Conservation (phyloP, 306 rosid species). For the Rosa lucieae region DNA sequence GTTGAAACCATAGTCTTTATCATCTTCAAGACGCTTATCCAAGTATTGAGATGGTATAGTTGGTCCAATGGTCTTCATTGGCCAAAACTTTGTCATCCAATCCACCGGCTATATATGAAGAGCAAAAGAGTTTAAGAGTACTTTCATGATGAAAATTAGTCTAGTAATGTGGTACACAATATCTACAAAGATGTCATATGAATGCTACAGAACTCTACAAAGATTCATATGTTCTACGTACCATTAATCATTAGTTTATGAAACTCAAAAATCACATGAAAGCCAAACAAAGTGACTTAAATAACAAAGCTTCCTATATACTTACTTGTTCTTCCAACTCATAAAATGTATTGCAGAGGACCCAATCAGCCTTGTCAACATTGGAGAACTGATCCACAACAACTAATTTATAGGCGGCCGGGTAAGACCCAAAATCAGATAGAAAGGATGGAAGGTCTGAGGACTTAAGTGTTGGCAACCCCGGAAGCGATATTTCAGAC, state of each 20-base stretch:
- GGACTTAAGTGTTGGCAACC: slow-evolving; percentile 47
- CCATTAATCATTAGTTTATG: neutral
- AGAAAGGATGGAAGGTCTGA: slow-evolving; percentile 55
- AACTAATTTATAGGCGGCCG: neutral
- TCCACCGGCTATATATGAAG: no score
- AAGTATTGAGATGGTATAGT: no score
- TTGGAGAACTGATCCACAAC: slow-evolving; percentile 33
- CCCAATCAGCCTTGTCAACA: slow-evolving; percentile 40
- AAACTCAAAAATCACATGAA: neutral
- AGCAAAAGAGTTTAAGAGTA: neutral
- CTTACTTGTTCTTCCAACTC: slow-evolving; percentile 25
- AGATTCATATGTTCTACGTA: neutral
- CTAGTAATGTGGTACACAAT: neutral
- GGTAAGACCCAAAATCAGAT: slow-evolving; percentile 12
- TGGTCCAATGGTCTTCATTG: no score
- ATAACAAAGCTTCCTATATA: neutral
- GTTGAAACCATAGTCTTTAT: no score
- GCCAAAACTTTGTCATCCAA: no score
- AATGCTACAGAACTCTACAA: neutral
- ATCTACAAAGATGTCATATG: neutral
- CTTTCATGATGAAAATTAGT: neutral
- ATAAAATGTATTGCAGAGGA: slow-evolving; percentile 28
- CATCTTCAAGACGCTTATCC: no score
- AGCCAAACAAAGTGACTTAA: neutral
- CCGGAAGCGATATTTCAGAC: slow-evolving; percentile 32